Base-by-base conservation (phyloP, 805 yeast genomes). In the Ogataea populi-albae region DNA sequence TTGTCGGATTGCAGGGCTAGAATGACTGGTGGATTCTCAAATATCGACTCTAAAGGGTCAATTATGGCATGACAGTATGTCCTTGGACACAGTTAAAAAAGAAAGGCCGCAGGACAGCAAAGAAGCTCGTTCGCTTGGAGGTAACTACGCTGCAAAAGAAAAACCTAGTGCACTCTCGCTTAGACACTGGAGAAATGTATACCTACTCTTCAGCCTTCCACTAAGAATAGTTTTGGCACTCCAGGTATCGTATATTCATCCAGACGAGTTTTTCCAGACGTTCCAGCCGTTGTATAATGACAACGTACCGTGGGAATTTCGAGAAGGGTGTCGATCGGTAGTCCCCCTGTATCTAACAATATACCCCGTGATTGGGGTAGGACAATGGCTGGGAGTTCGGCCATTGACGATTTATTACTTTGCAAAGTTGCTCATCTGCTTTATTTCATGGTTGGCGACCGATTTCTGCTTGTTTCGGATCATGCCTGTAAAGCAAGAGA, bases 241-340 rank as follows among this genome's bases (percentile, higher is more conserved):
- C 2, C 77, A 82, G 37, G 71, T 82, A 20, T 86, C 96, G 0
- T 93, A 94, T 55, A 79, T 93, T 31, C 99, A 94, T 49, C 99
- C 99, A 0, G 99, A 93, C 66, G 99, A 93, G 63, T 96, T 89
- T 57, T 86, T 86, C 57, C 99, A 94, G 57, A 75, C 81, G n/a
- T 73, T 94, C 31, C 94, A 88, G 56, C 81, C 83, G 1, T 52
- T 91, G 17, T 68, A 79, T 9, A 55, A 59, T 66, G 61, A 55
- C 62, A 64, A 68, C 10, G 50, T 71, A 1, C 89, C 97, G 0
- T 91, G 98, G 98, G 98, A 91, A 56, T 93, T 86, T 60, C 49
- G 61, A 4, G 65, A 58, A 2, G 49, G 44, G 1, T 79, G 88
- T 3, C 67, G 98, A 39, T 83, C 95, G 38, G 70, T 73, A 40